Evolutionary conservation across 768 basidiomycete genomes (phyloP).

Genomic region (Serendipita vermifera): DNA sequence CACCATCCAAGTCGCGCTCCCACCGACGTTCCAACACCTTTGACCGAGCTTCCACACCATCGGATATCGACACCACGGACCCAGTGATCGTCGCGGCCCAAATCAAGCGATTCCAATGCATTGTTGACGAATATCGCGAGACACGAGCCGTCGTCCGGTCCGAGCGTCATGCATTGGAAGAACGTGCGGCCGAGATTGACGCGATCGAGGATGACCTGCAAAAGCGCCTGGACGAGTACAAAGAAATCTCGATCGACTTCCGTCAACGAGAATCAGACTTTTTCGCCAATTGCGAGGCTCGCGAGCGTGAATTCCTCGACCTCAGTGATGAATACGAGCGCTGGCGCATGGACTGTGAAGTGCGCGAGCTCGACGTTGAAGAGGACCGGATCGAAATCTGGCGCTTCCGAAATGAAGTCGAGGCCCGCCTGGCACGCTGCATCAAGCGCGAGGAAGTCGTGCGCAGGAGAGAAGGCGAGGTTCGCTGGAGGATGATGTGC

Average conservation of each 20-base stretch:
- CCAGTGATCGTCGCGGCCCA: conserved; percentile 1
- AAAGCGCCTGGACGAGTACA: background rate
- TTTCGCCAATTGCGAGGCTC: background rate
- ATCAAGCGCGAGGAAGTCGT: background rate
- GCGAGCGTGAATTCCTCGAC: background rate
- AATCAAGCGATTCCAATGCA: background rate
- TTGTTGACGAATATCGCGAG: background rate
- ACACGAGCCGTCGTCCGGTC: background rate
- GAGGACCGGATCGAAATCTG: conserved; percentile 1
- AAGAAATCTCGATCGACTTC: background rate
- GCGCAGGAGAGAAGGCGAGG: background rate
- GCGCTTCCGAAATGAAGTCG: background rate
- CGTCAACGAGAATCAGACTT: background rate
- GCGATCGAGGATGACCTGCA: background rate
- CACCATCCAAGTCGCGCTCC: background rate
- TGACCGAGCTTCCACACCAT: background rate
- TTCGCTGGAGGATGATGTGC: background rate
- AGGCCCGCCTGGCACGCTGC: background rate
- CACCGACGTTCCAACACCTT: background rate
- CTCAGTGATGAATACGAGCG: background rate
- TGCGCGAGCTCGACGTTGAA: background rate
- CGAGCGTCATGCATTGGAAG: background rate
- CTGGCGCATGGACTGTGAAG: background rate
- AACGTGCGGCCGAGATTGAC: background rate
- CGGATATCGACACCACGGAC: conserved; percentile 5